Evolutionary conservation across 306 rosid genomes (phyloP), one percentile per base, ranked within the genome.

Genomic region (Acacia crassicarpa): DNA sequence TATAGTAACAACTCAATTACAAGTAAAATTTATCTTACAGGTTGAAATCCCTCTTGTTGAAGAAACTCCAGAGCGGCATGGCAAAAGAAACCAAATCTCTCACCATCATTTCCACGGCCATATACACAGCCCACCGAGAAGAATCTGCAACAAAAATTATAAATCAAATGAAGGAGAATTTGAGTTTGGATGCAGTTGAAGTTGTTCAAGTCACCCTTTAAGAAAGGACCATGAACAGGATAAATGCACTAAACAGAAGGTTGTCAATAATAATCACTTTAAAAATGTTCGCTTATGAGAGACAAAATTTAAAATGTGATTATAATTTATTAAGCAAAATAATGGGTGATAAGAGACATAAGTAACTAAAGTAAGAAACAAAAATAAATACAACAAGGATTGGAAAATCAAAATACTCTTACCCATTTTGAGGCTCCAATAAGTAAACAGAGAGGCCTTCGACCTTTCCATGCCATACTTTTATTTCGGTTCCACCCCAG

Each of bases 401-500:
- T 11, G 59, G 15, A 79, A 72, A 75, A 63, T 44, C 78, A 89
- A 80, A 41, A 80, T 27, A 53, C 45, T 17, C 46, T 80, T 93
- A 92, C 99, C 99, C 89, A 82, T 96, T 96, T 82, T 89, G 98
- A 81, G 98, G 97, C 88, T 96, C 99, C 96, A 96, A 83, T 86
- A 96, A 90, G 94, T 89, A 92, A 79, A 94, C 98, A 48, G 97
- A 86, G 78, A 96, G 85, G 77, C 98, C 97, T 81, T 93, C 99
- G 75, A 93, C 99, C 84, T 92, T 92, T 85, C 99, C 99, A 78
- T 74, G 90, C 94, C 94, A 96, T 75, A 91, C 94, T 88, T 96
- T 96, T 85, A 96, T 86, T 85, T 96, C 99, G 74, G 98, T 93
- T 78, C 90, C 94, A 38, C 94, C 89, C 97, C 98, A 93, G 78